Evolutionary conservation across 2,329 filamentous ascomycete species (phyloP).

Genomic region (Diaporthe batatas): DNA sequence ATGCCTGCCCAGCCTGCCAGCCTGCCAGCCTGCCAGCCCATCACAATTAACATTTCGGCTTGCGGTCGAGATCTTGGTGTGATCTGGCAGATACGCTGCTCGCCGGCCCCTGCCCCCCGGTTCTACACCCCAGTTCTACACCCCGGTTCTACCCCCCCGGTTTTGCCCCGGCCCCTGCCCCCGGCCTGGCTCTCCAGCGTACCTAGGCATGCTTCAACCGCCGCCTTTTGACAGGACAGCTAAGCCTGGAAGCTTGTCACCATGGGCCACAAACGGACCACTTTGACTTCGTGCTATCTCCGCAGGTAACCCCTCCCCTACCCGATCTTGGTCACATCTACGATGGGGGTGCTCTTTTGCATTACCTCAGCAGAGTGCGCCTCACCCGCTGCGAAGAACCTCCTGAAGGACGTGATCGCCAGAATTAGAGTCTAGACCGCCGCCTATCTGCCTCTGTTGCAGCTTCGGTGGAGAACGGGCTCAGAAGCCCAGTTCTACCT

Average conservation of each 20-base stretch:
- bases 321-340: conserved; percentile 9
- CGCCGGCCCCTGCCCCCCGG: conserved; percentile 7
- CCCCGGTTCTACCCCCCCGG: background rate
- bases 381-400: background rate
- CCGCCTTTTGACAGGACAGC: conserved; percentile 22
- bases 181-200: background rate
- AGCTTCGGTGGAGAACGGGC: background rate
- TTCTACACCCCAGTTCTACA: background rate
- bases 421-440: background rate
- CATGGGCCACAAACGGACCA: conserved; percentile 29
- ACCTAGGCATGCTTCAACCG: conserved; percentile 4
- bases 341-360: background rate
- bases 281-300: conserved; percentile 31
- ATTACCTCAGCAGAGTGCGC: background rate
- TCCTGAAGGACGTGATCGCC: conserved; percentile 4
- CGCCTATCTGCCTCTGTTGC: conserved; percentile 18
- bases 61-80: conserved; percentile 32
- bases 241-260: conserved; percentile 32
- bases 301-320: conserved; percentile 7
- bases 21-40: background rate
- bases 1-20: background rate
- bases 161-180: background rate
- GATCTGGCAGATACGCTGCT: conserved; percentile 22
- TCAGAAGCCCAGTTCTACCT: background rate
- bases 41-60: conserved; percentile 32